phyloP scores from a whole-genome alignment of 2,329 filamentous ascomycete species.

The Camptophora hylomeconis region DNA sequence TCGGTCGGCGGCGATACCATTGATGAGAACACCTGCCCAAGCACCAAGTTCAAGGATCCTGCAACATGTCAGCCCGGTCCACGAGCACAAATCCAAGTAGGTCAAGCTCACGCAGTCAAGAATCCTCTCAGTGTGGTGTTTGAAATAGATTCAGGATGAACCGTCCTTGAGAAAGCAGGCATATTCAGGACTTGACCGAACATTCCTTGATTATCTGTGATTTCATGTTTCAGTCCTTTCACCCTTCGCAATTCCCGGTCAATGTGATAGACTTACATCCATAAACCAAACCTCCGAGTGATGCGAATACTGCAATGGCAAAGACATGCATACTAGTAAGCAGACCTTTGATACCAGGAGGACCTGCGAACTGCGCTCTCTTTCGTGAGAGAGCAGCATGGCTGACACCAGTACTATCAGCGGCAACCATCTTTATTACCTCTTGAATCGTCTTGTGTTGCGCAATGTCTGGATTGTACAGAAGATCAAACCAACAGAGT shows the following conservation, averaged over 20 bases:
- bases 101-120: slow-evolving; percentile 23
- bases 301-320: slow-evolving; percentile 40
- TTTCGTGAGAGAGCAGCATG: slow-evolving; percentile 8
- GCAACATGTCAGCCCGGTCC: slow-evolving; percentile 20
- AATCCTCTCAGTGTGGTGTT: slow-evolving; percentile 23
- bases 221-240: too few relatives aligned
- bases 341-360: slow-evolving; percentile 34
- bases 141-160: slow-evolving; percentile 7
- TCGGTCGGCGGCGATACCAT: slow-evolving; percentile 23
- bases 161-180: slow-evolving; percentile 33
- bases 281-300: slow-evolving; percentile 41
- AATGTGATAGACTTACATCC: slow-evolving; percentile 35
- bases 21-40: slow-evolving; percentile 23
- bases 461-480: too few relatives aligned
- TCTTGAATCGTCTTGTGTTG: too few relatives aligned
- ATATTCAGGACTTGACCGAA: slow-evolving; percentile 53
- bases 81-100: slow-evolving; percentile 22
- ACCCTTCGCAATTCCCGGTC: too few relatives aligned
- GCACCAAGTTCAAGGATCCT: slow-evolving; percentile 25
- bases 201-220: slow-evolving; percentile 56
- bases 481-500: too few relatives aligned
- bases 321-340: slow-evolving; percentile 40
- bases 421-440: too few relatives aligned
- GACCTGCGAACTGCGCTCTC: slow-evolving; percentile 22
- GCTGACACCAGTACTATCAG: too few relatives aligned